Conservation (phyloP, 257 asterid genomes). For the Gentiana dahurica region DNA sequence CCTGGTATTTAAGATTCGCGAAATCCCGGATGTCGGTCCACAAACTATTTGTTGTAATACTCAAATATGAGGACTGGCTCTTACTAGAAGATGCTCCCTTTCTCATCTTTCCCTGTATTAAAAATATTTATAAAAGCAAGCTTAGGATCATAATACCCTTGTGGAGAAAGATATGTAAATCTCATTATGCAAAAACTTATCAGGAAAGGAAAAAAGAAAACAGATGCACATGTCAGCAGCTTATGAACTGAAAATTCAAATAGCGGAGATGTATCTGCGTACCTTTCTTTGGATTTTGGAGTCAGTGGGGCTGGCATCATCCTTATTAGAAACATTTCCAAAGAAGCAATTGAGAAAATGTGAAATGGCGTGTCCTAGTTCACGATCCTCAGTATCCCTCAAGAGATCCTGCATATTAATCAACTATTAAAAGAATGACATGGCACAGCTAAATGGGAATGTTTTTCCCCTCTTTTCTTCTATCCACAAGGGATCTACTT, state of each 20-base stretch:
- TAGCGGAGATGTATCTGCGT: background rate
- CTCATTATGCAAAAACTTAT: too few species aligned
- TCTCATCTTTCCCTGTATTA: conserved; percentile 40
- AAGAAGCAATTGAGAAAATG: conserved; percentile 71
- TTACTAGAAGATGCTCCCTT: conserved; percentile 37
- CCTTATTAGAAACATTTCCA: conserved; percentile 30
- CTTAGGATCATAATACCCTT: too few species aligned
- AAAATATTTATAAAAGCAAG: too few species aligned
- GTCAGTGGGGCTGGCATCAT: conserved; percentile 24
- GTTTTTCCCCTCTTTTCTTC: too few species aligned
- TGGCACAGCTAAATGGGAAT: too few species aligned
- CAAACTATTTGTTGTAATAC: conserved; percentile 58
- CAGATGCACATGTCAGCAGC: background rate
- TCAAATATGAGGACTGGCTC: conserved; percentile 47
- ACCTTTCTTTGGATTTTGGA: conserved; percentile 66
- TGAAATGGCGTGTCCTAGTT: conserved; percentile 62
- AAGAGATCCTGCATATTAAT: conserved; percentile 50
- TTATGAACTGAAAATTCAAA: background rate
- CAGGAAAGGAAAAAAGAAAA: too few species aligned
- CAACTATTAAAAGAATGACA: too few species aligned
- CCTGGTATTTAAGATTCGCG: conserved; percentile 83
- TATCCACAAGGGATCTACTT: too few species aligned
- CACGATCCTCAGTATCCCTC: conserved; percentile 85
- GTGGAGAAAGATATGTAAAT: too few species aligned
- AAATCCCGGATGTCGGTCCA: conserved; percentile 83